Evolutionary conservation across 805 yeast genomes (phyloP).

Genomic region (Barnettozyma sp.): DNA sequence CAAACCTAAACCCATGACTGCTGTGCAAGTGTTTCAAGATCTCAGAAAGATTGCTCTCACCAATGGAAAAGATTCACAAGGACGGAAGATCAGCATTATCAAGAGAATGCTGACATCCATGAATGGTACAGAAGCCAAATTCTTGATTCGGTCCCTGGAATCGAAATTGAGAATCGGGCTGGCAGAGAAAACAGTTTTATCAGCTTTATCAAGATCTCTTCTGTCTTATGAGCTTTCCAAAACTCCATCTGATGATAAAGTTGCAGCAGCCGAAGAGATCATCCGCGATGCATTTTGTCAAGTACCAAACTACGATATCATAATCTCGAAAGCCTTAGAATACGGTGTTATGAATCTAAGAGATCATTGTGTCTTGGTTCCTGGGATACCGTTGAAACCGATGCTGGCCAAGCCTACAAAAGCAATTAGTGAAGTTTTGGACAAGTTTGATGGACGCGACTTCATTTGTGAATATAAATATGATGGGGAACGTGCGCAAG

Average conservation of each 20-base stretch:
- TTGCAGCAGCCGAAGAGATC: slow-evolving; percentile 65
- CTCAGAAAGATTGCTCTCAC: slow-evolving; percentile 70
- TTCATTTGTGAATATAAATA: slow-evolving; percentile 96
- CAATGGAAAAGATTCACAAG: slow-evolving; percentile 78
- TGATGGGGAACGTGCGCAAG: slow-evolving; percentile 97
- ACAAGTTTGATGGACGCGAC: slow-evolving; percentile 73
- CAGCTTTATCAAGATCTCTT: slow-evolving; percentile 80
- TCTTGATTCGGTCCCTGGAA: slow-evolving; percentile 80
- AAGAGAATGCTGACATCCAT: slow-evolving; percentile 83
- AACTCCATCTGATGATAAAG: slow-evolving; percentile 34
- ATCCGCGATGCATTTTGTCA: slow-evolving; percentile 84
- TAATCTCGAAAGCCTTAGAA: slow-evolving; percentile 58
- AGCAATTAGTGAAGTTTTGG: slow-evolving; percentile 84
- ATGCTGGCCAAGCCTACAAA: slow-evolving; percentile 98
- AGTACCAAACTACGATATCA: slow-evolving; percentile 80
- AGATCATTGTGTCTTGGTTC: slow-evolving; percentile 67
- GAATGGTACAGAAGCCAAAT: slow-evolving; percentile 82
- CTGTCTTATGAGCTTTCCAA: slow-evolving; percentile 47
- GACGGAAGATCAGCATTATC: slow-evolving; percentile 68
- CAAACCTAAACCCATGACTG: slow-evolving; percentile 75
- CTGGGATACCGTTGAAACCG: slow-evolving; percentile 94
- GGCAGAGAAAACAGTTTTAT: slow-evolving; percentile 87
- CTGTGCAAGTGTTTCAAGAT: slow-evolving; percentile 64
- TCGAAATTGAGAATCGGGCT: slow-evolving; percentile 90
- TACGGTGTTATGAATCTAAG: slow-evolving; percentile 61